Percentiles rank a stretch among this genome's conserved stretches.
These are phyloP conservation scores for Penicillium atrosanguineum DNA, from an alignment of 495 filamentous ascomycete species.

Conservation along the genomic window DNA sequence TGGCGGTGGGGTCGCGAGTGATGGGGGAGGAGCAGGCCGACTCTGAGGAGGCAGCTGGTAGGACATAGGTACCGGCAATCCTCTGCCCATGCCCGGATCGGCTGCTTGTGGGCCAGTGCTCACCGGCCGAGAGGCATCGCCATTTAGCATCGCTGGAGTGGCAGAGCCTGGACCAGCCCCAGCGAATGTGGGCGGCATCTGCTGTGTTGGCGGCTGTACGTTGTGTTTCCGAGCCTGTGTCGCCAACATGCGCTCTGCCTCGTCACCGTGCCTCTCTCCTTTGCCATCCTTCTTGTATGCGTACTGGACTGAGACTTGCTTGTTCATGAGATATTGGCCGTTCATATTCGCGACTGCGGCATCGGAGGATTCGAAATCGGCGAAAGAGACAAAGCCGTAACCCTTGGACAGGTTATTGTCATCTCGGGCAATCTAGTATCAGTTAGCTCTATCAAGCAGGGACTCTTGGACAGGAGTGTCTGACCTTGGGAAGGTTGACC, in stretches of 20 bases:
- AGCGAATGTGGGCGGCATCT: slow-evolving; percentile 46
- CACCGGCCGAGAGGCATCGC: slow-evolving; percentile 44
- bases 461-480: slow-evolving; percentile 1
- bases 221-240: slow-evolving; percentile 93
- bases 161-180: slow-evolving; percentile 29
- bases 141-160: slow-evolving; percentile 55
- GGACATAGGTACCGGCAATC: slow-evolving; percentile 28
- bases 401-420: slow-evolving; percentile 90
- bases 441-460: slow-evolving; percentile 5
- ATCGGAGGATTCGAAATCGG: slow-evolving; percentile 92
- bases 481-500: slow-evolving; percentile 75
- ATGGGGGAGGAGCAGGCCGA: slow-evolving; percentile 41
- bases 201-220: slow-evolving; percentile 68
- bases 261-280: slow-evolving; percentile 91
- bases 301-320: slow-evolving; percentile 92
- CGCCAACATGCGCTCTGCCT: slow-evolving; percentile 90
- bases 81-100: slow-evolving; percentile 36
- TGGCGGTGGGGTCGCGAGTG: slow-evolving; percentile 64
- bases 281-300: slow-evolving; percentile 99
- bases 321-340: slow-evolving; percentile 95
- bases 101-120: slow-evolving; percentile 30
- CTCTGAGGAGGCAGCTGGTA: slow-evolving; percentile 43
- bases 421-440: slow-evolving; percentile 74
- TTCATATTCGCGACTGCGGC: slow-evolving; percentile 91
- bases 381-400: slow-evolving; percentile 94